Percentiles rank a stretch among this genome's conserved stretches.
These are phyloP conservation scores for Daphne laureola DNA, from an alignment of 441 rosid species.

Conservation along the genomic window DNA sequence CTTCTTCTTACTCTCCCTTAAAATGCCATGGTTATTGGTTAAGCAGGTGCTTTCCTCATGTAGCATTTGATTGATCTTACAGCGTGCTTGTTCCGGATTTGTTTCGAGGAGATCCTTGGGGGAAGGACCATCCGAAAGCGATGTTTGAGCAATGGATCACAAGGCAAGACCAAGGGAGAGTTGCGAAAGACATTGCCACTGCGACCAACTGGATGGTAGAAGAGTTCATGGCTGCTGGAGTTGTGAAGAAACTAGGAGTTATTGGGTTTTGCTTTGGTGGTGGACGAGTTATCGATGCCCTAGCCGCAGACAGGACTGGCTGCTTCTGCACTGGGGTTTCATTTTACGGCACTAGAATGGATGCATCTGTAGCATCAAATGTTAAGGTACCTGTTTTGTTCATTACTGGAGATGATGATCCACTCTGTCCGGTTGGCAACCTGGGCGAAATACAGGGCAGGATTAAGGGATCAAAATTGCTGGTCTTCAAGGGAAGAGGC, in stretches of 20 bases:
- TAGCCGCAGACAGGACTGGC: constrained; percentile 42
- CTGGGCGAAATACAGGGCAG: constrained; percentile 36
- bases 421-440: constrained; percentile 42
- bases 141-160: constrained; percentile 46
- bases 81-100: constrained; percentile 88
- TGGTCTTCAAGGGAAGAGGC: constrained; percentile 57
- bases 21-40: background rate
- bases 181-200: constrained; percentile 38
- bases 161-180: constrained; percentile 39
- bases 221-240: constrained; percentile 68
- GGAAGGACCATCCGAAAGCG: constrained; percentile 31
- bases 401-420: constrained; percentile 64
- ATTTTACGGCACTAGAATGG: constrained; percentile 77
- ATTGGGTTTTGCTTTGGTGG: constrained; percentile 87
- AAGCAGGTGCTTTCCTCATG: background rate
- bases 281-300: constrained; percentile 50
- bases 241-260: constrained; percentile 68
- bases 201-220: constrained; percentile 69
- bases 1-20: constrained; percentile 15
- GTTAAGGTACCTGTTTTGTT: constrained; percentile 66
- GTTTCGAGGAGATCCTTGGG: constrained; percentile 79
- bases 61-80: constrained; percentile 13
- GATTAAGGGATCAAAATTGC: constrained; percentile 38
- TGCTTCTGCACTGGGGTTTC: constrained; percentile 63
- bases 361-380: constrained; percentile 28